Evolutionary conservation across 345 rosid species (phyloP).

Genomic region (Murraya koenigii): DNA sequence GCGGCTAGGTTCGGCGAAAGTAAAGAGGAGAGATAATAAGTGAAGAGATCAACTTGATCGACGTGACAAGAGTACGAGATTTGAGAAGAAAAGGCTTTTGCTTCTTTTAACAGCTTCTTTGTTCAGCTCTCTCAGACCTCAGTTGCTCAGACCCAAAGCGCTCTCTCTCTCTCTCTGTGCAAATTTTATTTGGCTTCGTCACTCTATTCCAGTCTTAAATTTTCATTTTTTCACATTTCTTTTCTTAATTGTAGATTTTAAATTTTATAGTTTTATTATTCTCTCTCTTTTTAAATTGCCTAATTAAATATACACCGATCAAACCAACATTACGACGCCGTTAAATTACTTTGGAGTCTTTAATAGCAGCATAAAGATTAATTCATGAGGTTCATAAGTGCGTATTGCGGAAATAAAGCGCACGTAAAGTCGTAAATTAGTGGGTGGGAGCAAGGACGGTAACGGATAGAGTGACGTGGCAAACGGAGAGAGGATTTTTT

Average conservation of each 20-base stretch:
- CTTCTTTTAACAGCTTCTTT: constrained; percentile 22
- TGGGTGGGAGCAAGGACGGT: neutral
- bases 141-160: constrained; percentile 7
- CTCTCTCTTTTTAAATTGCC: neutral
- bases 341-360: neutral
- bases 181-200: constrained; percentile 7
- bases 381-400: neutral
- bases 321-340: constrained; percentile 7
- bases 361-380: neutral
- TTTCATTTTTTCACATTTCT: neutral
- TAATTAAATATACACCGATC: neutral
- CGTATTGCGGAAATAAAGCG: constrained; percentile 18
- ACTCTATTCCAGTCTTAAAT: neutral
- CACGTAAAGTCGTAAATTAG: constrained; percentile 19
- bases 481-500: constrained; percentile 6
- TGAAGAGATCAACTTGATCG: constrained; percentile 20
- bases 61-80: constrained; percentile 10
- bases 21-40: neutral
- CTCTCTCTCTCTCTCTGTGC: neutral
- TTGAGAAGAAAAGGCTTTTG: constrained; percentile 12
- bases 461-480: constrained; percentile 44
- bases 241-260: neutral
- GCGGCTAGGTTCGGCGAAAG: neutral
- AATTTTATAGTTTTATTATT: neutral
- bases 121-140: constrained; percentile 10